Evolutionary conservation across 495 filamentous ascomycete species (phyloP), one percentile per base, ranked within the genome.

Genomic region (Pseudomonodictys pantanalensis): DNA sequence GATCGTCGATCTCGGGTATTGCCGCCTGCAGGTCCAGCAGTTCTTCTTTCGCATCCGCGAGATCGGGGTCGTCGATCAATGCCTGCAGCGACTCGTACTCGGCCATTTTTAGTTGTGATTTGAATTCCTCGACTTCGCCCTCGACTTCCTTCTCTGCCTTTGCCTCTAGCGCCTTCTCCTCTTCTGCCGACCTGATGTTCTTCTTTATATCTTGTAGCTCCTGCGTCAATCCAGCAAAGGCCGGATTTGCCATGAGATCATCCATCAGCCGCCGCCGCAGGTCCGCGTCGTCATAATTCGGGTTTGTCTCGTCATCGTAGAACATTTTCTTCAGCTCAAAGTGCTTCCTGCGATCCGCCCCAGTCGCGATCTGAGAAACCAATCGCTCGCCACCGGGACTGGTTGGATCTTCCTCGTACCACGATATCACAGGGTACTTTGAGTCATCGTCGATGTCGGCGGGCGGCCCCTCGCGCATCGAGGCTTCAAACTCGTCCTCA

Each of bases 241-340:
- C 46, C 15, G 63, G 63, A 32, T 62, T 29, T 8, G 11, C 10
- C 30, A 58, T 62, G 28, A 66, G 22, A 26, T 54, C 47, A 18
- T 52, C 47, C n/a, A 66, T 29, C 22, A 46, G 12, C 41, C 22
- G 7, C 11, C 29, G 30, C 2, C 45, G 18, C n/a, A 64, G 44
- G 35, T 58, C 48, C n/a, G 61, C 32, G n/a, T 50, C 41, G 50
- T 64, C 55, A n/a, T 64, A 58, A 18, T 64, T 35, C 4, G 61
- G 54, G 22, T 64, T 38, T 9, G 11, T 17, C 2, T n/a, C 26
- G 15, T 52, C 38, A 26, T 56, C 46, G 35, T 63, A 25, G n/a
- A 56, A 24, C 60, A 45, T 55, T 39, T 55, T 45, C 22, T 26
- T 55, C 52, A 29, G 20, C n/a, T 22, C 18, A 28, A 20, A 44